Conservation (phyloP, 2,329 filamentous ascomycete species). For the Corynespora cassiicola region DNA sequence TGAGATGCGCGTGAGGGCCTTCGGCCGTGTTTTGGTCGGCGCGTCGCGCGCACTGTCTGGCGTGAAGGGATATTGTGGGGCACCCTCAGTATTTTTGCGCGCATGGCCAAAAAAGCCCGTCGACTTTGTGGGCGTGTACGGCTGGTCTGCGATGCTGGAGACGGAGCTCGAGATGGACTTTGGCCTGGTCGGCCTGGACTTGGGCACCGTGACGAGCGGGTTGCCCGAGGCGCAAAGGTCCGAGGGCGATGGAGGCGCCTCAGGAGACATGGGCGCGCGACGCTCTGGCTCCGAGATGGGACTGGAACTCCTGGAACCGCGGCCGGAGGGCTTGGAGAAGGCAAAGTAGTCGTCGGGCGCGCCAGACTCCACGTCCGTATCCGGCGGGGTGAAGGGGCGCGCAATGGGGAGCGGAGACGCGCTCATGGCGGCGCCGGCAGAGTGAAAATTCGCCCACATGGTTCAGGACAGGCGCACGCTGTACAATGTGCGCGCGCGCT, state of each 20-base stretch:
- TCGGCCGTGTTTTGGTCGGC: constrained; percentile 20
- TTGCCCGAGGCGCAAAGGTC: too few relatives aligned
- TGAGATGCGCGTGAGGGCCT: too few relatives aligned
- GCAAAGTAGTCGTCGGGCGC: constrained; percentile 22
- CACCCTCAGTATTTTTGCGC: constrained; percentile 13
- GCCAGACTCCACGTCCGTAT: constrained; percentile 23
- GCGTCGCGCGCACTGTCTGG: constrained; percentile 37
- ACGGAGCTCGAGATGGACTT: constrained; percentile 18
- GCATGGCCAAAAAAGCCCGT: constrained; percentile 14
- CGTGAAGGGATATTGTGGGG: constrained; percentile 38
- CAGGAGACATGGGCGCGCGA: too few relatives aligned
- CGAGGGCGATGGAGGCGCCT: too few relatives aligned
- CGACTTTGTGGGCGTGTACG: constrained; percentile 29
- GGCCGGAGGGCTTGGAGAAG: constrained; percentile 23
- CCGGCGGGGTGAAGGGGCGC: constrained; percentile 40
- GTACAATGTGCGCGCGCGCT: background rate
- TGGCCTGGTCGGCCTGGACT: too few relatives aligned
- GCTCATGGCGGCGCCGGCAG: constrained; percentile 26
- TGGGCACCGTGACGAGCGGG: too few relatives aligned
- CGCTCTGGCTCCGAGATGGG: too few relatives aligned
- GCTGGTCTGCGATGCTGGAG: too few relatives aligned
- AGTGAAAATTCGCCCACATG: too few relatives aligned
- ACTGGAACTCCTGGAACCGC: constrained; percentile 7
- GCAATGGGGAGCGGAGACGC: constrained; percentile 22
- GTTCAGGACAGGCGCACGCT: constrained; percentile 9